Evolutionary conservation across 2,329 filamentous ascomycete genomes (phyloP).

Genomic region (Ophiostoma novo-ulmi): DNA sequence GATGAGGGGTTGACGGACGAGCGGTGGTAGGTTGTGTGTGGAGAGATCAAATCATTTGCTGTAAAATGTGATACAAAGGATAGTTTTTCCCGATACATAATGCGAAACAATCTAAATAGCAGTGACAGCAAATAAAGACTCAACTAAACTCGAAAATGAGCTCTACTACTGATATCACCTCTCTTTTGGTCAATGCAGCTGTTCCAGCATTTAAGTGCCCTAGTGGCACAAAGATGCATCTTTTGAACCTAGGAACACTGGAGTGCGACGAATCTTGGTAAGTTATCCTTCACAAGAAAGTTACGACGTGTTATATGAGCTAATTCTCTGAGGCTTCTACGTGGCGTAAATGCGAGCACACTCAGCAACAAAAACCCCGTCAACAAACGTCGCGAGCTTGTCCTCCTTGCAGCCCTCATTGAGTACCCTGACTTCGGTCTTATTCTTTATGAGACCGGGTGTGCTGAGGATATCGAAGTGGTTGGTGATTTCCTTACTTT

Average conservation of each 20-base stretch:
- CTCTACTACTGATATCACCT: slow-evolving; percentile 13
- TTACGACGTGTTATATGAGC: neutral
- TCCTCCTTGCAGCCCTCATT: slow-evolving; percentile 19
- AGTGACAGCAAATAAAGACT: neutral
- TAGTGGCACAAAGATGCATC: slow-evolving; percentile 20
- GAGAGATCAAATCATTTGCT: neutral
- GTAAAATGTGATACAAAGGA: neutral
- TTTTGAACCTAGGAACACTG: slow-evolving; percentile 19
- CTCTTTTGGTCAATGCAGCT: slow-evolving; percentile 20
- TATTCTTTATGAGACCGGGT: slow-evolving; percentile 22
- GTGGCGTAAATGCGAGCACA: slow-evolving; percentile 17
- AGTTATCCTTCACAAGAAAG: neutral
- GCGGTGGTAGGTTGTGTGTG: neutral
- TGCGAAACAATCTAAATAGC: too few species aligned
- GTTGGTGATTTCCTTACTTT: neutral
- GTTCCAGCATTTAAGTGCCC: slow-evolving; percentile 23
- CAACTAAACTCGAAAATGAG: neutral
- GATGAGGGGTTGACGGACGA: slow-evolving; percentile 2
- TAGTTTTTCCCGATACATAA: neutral
- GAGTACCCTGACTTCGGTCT: slow-evolving; percentile 19
- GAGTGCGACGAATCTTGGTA: slow-evolving; percentile 22
- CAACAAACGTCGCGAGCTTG: slow-evolving; percentile 22
- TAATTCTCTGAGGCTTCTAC: slow-evolving; percentile 9
- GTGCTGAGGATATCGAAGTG: slow-evolving; percentile 22
- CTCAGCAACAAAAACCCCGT: slow-evolving; percentile 18